phyloP scores from a whole-genome alignment of 768 basidiomycete species.

The Multifurca ochricompacta region DNA sequence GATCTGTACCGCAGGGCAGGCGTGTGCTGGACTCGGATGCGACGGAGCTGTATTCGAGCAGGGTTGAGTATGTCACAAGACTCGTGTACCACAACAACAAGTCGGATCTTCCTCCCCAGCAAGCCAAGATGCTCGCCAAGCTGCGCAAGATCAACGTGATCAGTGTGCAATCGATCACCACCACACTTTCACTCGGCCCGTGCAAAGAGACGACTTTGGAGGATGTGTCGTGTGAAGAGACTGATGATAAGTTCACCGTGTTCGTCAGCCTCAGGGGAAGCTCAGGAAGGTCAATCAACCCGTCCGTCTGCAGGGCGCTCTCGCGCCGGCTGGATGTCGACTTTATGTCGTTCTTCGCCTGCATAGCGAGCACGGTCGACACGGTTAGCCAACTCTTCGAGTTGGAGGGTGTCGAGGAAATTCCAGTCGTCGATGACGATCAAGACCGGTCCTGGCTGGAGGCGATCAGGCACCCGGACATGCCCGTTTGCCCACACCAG shows the following conservation, averaged over 20 bases:
- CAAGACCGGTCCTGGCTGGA: conserved; percentile 15
- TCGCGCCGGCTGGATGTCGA: conserved; percentile 3
- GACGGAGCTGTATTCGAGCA: conserved; percentile 15
- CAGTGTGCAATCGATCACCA: conserved; percentile 4
- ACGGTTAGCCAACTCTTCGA: neutral
- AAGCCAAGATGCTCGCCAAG: conserved; percentile 2
- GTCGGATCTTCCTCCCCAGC: neutral
- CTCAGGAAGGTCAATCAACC: neutral
- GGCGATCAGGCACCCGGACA: conserved; percentile 3
- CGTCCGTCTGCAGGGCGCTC: conserved; percentile 1
- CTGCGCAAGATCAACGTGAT: conserved; percentile 13
- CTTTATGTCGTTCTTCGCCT: neutral
- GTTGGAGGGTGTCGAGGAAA: neutral
- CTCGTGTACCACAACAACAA: conserved; percentile 2
- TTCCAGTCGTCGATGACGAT: conserved; percentile 1
- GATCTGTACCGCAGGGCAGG: conserved; percentile 5
- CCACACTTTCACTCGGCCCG: conserved; percentile 3
- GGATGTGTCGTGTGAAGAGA: conserved; percentile 1
- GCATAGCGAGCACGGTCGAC: neutral
- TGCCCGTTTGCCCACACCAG: conserved; percentile 1
- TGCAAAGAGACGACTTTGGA: neutral
- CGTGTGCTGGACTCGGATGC: neutral
- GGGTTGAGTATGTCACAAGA: conserved; percentile 5
- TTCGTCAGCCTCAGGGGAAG: conserved; percentile 3
- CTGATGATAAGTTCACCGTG: conserved; percentile 5